phyloP scores from a whole-genome alignment of 192 early-diverging fungal species.

The Podila horticola region DNA sequence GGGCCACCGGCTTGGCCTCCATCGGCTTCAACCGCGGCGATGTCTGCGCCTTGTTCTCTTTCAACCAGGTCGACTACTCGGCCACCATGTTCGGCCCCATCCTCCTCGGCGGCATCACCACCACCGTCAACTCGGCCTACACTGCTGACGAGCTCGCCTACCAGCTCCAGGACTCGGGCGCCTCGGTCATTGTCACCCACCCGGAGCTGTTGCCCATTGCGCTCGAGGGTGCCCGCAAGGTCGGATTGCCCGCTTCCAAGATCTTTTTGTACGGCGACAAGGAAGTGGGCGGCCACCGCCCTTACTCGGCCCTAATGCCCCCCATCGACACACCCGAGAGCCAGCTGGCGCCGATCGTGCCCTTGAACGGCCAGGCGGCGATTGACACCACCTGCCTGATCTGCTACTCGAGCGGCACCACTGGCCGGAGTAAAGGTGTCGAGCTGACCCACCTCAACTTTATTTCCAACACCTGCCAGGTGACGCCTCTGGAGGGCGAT shows the following conservation, averaged over 20 bases:
- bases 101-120: constrained; percentile 68
- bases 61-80: constrained; percentile 70
- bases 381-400: constrained; percentile 61
- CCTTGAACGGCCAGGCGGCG: constrained; percentile 32
- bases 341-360: constrained; percentile 15
- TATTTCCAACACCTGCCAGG: constrained; percentile 77
- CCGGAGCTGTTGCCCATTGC: constrained; percentile 40
- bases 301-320: constrained; percentile 41
- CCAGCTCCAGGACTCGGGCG: constrained; percentile 76
- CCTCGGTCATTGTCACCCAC: constrained; percentile 72
- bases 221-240: constrained; percentile 43
- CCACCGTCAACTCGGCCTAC: constrained; percentile 86
- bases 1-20: constrained; percentile 57
- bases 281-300: constrained; percentile 35
- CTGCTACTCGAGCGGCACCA: constrained; percentile 75
- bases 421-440: constrained; percentile 85
- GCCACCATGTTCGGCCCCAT: constrained; percentile 31
- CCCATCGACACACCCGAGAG: constrained; percentile 19
- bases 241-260: constrained; percentile 38
- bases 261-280: constrained; percentile 61
- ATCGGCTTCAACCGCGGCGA: constrained; percentile 74
- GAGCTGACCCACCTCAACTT: constrained; percentile 84
- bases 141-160: constrained; percentile 76
- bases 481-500: constrained; percentile 56
- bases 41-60: constrained; percentile 74